phyloP scores from a whole-genome alignment of 768 basidiomycete genomes.

The Tylopilus felleus region DNA sequence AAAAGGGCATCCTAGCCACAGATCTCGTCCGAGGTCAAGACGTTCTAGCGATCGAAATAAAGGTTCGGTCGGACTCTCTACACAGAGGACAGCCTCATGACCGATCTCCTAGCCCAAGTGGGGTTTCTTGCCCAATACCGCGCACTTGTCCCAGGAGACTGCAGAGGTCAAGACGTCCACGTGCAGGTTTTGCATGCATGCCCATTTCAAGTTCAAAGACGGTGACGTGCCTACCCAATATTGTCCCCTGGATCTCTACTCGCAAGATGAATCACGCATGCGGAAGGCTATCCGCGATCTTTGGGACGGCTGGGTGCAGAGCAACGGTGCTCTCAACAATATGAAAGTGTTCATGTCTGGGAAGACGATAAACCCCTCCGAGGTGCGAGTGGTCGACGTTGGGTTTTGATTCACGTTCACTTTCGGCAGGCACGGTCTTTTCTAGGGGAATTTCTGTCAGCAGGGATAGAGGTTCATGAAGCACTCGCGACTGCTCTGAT shows the following conservation, averaged over 20 bases:
- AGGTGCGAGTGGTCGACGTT: conserved; percentile 42
- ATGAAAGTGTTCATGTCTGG: conserved; percentile 77
- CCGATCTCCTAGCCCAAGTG: conserved; percentile 78
- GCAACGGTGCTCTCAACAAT: conserved; percentile 71
- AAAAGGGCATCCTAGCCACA: conserved; percentile 70
- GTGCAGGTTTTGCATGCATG: conserved; percentile 93
- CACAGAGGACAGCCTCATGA: not conserved
- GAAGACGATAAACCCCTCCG: conserved; percentile 49
- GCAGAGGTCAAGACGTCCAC: conserved; percentile 59
- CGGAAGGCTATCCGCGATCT: conserved; percentile 62
- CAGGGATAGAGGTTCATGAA: conserved; percentile 39
- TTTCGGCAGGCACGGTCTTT: conserved; percentile 5
- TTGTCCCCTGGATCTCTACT: conserved; percentile 91
- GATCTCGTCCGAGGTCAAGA: conserved; percentile 68
- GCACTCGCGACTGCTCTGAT: conserved; percentile 50
- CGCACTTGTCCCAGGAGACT: conserved; percentile 59
- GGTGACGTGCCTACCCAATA: conserved; percentile 44
- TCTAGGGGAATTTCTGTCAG: conserved; percentile 16
- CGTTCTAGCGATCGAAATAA: conserved; percentile 79
- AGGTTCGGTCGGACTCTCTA: conserved; percentile 48
- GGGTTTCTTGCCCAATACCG: conserved; percentile 77
- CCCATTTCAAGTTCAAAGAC: conserved; percentile 45
- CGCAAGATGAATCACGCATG: conserved; percentile 59
- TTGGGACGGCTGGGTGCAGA: conserved; percentile 69
- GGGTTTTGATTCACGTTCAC: conserved; percentile 1